These are phyloP conservation scores for Anisogramma anomala DNA, from an alignment of 2,329 filamentous ascomycete genomes.

Conservation along the genomic window DNA sequence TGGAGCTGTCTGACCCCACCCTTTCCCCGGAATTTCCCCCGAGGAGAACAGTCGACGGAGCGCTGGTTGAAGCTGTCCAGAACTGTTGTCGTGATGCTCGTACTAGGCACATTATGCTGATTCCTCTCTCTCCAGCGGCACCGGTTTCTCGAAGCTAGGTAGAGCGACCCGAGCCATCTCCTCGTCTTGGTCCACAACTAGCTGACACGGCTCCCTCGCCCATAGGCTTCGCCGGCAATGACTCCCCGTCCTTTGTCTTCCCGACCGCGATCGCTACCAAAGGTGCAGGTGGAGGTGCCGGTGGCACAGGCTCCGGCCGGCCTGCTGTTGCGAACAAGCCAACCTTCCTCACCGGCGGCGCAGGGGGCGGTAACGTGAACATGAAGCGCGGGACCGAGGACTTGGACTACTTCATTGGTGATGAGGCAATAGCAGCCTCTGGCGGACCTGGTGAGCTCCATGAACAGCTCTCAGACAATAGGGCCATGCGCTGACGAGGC, in stretches of 20 bases:
- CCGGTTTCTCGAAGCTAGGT: slow-evolving; percentile 99
- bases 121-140: slow-evolving; percentile 58
- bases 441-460: slow-evolving; percentile 59
- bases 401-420: slow-evolving; percentile 96
- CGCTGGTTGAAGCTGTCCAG: too few species aligned
- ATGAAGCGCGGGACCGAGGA: slow-evolving; percentile 94
- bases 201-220: slow-evolving; percentile 18
- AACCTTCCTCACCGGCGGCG: slow-evolving; percentile 84
- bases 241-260: slow-evolving; percentile 98
- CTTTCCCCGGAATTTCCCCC: background rate
- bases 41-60: too few species aligned
- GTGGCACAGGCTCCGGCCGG: slow-evolving; percentile 72
- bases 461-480: background rate
- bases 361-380: slow-evolving; percentile 73
- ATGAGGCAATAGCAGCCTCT: slow-evolving; percentile 79
- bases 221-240: slow-evolving; percentile 93
- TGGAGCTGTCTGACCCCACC: background rate
- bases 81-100: slow-evolving; percentile 10
- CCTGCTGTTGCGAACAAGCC: slow-evolving; percentile 90
- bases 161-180: slow-evolving; percentile 23
- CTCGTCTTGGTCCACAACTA: slow-evolving; percentile 11
- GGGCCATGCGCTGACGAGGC: slow-evolving; percentile 14
- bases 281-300: slow-evolving; percentile 56
- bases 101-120: slow-evolving; percentile 21
- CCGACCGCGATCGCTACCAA: slow-evolving; percentile 97